Base-by-base conservation (phyloP, 2,329 filamentous ascomycete genomes). In the Cryphonectria naterciae region DNA sequence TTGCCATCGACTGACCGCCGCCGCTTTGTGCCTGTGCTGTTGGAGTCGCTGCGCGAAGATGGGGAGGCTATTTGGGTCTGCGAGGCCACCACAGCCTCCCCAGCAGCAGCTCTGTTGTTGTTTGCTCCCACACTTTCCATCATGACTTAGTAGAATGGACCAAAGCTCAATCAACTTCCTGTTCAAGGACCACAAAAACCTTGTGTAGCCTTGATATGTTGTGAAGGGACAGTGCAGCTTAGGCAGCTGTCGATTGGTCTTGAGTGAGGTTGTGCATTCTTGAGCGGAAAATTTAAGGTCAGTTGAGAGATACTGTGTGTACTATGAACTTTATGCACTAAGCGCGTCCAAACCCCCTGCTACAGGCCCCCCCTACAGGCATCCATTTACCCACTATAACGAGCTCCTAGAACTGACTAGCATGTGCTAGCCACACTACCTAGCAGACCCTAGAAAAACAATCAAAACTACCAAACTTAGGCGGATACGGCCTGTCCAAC, bases 31-130 rank as follows among this genome's bases (percentile, higher is more conserved):
- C 70, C 72, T 5, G 62, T 35, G 56, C 70, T 73, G 49, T 60
- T 68, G n/a, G 71, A 71, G 25, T 64, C 65, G 28, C 70, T 72
- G 65, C 35, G 68, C 25, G 69, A 72, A 22, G 71, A 71, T 7
- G 43, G 37, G 35, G 67, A 61, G 25, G 67, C 49, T 19, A 43
- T 22, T 49, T 13, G 28, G 15, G 65, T 54, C 65, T 43, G 52
- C 13, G 7, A 25, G 54, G 32, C 37, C 35, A 46, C 37, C 35
- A 46, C 46, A 37, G 22, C 54, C 35, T 25, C 37, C 15, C 46
- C 46, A 0, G 19, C 28, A 52, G 56, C n/a, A 11, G 32, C 37
- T 10, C 19, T 61, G 67, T 37, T 46, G 37, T 25, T 49, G 8
- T 17, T 49, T 32, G 41, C 15, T 68, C 32, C 39, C 13, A 25